Evolutionary conservation across 2,329 filamentous ascomycete genomes (phyloP), one percentile per base, ranked within the genome.

Genomic region (Fusarium sarcochroum): DNA sequence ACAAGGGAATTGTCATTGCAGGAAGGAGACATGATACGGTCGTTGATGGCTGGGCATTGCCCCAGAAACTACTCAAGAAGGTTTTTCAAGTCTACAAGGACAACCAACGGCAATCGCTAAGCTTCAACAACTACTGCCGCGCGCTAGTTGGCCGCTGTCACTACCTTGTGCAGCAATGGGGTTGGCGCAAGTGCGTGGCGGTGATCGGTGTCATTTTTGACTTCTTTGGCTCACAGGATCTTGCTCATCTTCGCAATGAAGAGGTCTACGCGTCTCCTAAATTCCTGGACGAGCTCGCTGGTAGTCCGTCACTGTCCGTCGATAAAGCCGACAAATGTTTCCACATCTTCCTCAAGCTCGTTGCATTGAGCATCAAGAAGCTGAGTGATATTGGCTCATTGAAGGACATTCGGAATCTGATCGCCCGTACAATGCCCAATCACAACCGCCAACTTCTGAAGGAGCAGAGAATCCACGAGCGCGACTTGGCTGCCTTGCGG

Each of bases 111-210:
- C 89, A 91, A 69, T 76, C 84, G 2, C 81, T 87, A 3, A 86
- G 87, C 71, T 91, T 91, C 80, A 91, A 90, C 67, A 86, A 87
- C 61, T 91, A 91, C 70, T 89, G 87, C 62, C 84, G 86, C 18
- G 85, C 87, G 7, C 74, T 90, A 6, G 78, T 91, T 32, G 82
- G 83, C 18, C 85, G 90, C 30, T 91, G 89, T 64, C 85, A 91
- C 72, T 86, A 86, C 72, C 82, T 91, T 11, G 86, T 90, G 46
- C 80, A 85, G 58, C 85, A 89, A 75, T 92, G 90, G 90, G 87
- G 87, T 6, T 91, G 90, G 90, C 81, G 81, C 37, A 86, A 81
- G 63, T 87, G 85, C 69, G 86, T 84, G 46, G 79, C 82, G 13
- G 82, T 91, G 15, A 80, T 91, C 32, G 87, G 89, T 2, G 81